Evolutionary conservation across 2,329 filamentous ascomycete species (phyloP), one percentile per base, ranked within the genome.

Genomic region (Eutypella sp.): DNA sequence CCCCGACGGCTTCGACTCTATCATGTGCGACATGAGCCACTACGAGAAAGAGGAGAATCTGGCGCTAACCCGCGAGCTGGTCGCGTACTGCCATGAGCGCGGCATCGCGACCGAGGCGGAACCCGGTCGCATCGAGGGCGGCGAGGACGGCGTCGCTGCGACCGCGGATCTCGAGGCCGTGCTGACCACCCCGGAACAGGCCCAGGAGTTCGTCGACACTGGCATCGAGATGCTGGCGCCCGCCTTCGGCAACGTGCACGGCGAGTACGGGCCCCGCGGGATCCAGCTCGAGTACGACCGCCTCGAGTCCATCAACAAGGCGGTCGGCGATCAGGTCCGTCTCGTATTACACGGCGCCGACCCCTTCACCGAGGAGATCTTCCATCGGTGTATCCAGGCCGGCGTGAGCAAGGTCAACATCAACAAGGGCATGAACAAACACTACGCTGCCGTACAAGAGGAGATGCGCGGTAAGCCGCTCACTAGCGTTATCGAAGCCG

Each of bases 21-120:
- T 89, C 62, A 87, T 88, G 84, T 80, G 87, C 4, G 84, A 88
- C 63, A 88, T 88, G 84, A 79, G 74, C 49, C 84, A 87, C 61
- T 84, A 85, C 60, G 82, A 85, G 57, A 83, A 82, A 55, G 82
- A 76, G 46, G 84, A 87, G 67, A 88, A 88, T 56, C 69, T 89
- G 20, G 68, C 73, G 3, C 73, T 78, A 58, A 88, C 84, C 18
- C 70, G 70, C 42, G 79, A 85, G 53, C 66, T 87, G 42, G 80
- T 81, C 6, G 67, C 65, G 19, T 81, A 83, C 59, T 85, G 84
- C 59, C 77, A 85, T 59, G 79, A 68, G 53, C 72, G 77, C 36
- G 81, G 82, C 3, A 86, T 87, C 50, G 76, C 81, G 4, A 84
- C 82, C 2, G 84, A 89, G 61, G 84, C 84, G 0, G 84, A 89